These are phyloP conservation scores for Myxozyma neotropica DNA, from an alignment of 805 yeast species.

Conservation along the genomic window DNA sequence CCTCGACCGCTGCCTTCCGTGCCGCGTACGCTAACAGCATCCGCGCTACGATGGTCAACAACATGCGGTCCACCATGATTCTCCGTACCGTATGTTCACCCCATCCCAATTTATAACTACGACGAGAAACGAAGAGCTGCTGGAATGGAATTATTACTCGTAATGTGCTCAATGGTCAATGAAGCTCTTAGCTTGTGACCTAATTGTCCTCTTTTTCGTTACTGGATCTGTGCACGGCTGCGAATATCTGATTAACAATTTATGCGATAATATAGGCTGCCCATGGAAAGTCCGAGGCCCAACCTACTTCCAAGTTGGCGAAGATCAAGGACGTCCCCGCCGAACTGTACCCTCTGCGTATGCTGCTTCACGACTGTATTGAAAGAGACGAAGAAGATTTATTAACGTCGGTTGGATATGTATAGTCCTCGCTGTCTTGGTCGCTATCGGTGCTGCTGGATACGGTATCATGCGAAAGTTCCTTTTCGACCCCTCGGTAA, in stretches of 20 bases:
- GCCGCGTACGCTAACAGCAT: conserved; percentile 12
- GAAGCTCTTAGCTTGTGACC: no score
- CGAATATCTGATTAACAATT: not conserved
- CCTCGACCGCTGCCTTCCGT: conserved; percentile 20
- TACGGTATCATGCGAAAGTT: conserved; percentile 23
- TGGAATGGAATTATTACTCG: no score
- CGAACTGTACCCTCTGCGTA: conserved; percentile 39
- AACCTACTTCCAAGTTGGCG: conserved; percentile 28
- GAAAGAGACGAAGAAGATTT: not conserved
- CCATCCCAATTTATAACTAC: not conserved
- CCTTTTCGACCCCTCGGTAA: conserved; percentile 26
- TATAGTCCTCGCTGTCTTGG: conserved; percentile 4
- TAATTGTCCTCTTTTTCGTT: not conserved
- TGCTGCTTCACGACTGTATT: not conserved
- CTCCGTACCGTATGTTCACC: conserved; percentile 14
- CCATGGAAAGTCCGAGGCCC: conserved; percentile 22
- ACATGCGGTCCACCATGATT: conserved; percentile 10
- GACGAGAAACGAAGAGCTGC: not conserved
- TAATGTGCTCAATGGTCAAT: no score
- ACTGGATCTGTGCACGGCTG: not conserved
- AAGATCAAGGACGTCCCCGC: conserved; percentile 37
- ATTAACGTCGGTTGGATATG: not conserved
- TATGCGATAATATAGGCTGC: conserved; percentile 14
- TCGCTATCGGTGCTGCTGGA: conserved; percentile 26
- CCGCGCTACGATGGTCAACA: conserved; percentile 18